Base-by-base conservation (phyloP, 805 yeast genomes). In the Yueomyces sp. region DNA sequence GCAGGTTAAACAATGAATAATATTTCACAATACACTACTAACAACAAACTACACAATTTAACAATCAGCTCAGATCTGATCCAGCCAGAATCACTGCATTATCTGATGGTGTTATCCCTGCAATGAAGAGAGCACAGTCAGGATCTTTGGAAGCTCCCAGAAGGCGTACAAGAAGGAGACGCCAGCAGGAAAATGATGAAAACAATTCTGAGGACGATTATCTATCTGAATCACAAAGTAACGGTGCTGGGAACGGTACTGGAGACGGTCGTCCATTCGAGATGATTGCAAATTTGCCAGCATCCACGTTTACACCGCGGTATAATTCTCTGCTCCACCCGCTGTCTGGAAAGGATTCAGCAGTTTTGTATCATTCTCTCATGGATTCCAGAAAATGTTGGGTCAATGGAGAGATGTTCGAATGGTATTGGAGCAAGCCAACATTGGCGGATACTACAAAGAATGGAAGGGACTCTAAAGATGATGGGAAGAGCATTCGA, bases 341-440 rank as follows among this genome's bases (percentile, higher is more conserved):
- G 2, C 64, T 86, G 28, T 72, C 84, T 0, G 70, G 81, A 8
- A 76, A 76, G 53, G 94, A 85, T 52, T 72, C 85, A 40, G 86
- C 85, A 0, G 81, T 81, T 0, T 56, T 84, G 6, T 81, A 82
- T 54, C 70, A 76, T 31, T 79, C 96, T 0, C 61, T 88, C 44
- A 71, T 82, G 54, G 74, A 75, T 36, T 88, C 96, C 0, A 67
- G 97, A 36, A 73, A 72, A 49, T 67, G 78, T 38, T 74, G 85
- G 84, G 58, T 80, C 47, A 55, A 79, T 61, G 69, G 81, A 3
- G 72, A 72, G 34, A 76, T 86, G 72, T 87, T 90, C 54, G 76
- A 76, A 46, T 68, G 81, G 40, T 85, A 79, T 52, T 90, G 96
- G 95, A 70, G 81, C 5, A 77, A 82, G 47, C 82, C 80, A 41